These are phyloP conservation scores for Pisolithus albus DNA, from an alignment of 768 basidiomycete genomes.

Conservation along the genomic window DNA sequence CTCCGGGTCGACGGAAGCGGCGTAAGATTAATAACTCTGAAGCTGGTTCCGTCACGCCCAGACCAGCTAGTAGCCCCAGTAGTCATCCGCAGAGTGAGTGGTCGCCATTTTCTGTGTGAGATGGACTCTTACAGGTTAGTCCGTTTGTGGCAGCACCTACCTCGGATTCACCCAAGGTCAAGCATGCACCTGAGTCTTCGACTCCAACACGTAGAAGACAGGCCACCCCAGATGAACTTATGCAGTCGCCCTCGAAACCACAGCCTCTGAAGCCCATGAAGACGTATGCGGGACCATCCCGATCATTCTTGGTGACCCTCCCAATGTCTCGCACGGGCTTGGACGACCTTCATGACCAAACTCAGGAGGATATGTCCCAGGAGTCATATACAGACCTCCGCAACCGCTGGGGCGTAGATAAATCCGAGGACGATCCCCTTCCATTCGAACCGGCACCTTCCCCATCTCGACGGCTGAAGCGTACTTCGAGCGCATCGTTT, in stretches of 20 bases:
- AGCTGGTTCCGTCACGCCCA: conserved; percentile 11
- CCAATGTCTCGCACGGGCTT: conserved; percentile 30
- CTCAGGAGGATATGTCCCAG: conserved; percentile 48
- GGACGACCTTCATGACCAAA: conserved; percentile 19
- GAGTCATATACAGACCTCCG: conserved; percentile 75
- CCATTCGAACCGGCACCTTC: conserved; percentile 15
- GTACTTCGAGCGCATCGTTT: conserved; percentile 25
- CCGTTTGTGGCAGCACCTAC: neutral
- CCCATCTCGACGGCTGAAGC: conserved; percentile 8
- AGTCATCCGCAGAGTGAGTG: neutral
- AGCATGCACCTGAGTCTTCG: conserved; percentile 18
- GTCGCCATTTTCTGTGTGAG: neutral
- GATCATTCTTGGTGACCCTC: conserved; percentile 71
- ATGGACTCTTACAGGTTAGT: neutral
- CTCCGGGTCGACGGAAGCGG: conserved; percentile 23
- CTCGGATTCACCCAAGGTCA: conserved; percentile 13
- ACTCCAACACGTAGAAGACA: conserved; percentile 17
- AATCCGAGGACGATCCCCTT: conserved; percentile 66
- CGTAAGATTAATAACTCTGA: conserved; percentile 27
- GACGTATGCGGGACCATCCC: conserved; percentile 71
- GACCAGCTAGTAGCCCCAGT: neutral
- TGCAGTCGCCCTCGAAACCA: conserved; percentile 19
- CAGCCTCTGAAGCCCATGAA: conserved; percentile 36
- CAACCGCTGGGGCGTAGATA: conserved; percentile 74
- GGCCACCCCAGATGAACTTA: conserved; percentile 20